Conservation (phyloP, 2,329 filamentous ascomycete species). For the Chalaropsis thielavioides region DNA sequence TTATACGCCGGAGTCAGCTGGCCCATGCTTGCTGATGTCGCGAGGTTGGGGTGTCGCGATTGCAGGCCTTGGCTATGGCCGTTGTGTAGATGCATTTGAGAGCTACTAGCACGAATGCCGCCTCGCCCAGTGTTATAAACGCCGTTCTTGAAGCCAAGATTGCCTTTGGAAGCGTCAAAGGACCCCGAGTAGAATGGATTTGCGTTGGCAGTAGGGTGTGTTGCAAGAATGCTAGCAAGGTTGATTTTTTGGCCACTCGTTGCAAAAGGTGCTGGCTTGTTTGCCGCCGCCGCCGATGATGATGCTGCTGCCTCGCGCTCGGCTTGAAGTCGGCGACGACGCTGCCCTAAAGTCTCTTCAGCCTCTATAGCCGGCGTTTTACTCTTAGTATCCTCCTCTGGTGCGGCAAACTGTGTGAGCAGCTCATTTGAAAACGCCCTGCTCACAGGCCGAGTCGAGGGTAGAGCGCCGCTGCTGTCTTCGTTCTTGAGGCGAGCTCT, state of each 20-base stretch:
- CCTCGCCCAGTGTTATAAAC: constrained; percentile 42
- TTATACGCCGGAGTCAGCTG: constrained; percentile 2
- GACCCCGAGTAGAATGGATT: constrained; percentile 19
- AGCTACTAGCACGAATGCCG: constrained; percentile 17
- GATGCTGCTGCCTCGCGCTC: constrained; percentile 44
- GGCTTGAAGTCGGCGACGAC: constrained; percentile 57
- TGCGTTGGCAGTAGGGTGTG: constrained; percentile 28
- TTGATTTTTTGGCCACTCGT: constrained; percentile 28
- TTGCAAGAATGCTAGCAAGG: constrained; percentile 44
- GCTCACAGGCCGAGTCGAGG: constrained; percentile 44
- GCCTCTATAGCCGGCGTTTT: constrained; percentile 33
- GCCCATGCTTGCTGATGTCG: constrained; percentile 20
- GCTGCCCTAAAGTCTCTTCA: constrained; percentile 67
- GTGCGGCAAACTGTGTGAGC: constrained; percentile 42
- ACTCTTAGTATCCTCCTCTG: constrained; percentile 6
- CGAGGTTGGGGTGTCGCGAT: constrained; percentile 21
- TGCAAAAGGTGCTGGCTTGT: constrained; percentile 25
- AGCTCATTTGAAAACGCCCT: constrained; percentile 55
- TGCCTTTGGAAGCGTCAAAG: constrained; percentile 26
- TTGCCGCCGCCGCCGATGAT: constrained; percentile 41
- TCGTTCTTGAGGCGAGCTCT: constrained; percentile 19
- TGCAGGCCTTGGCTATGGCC: not conserved
- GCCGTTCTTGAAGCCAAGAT: constrained; percentile 34
- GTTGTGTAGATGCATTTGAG: constrained; percentile 2
- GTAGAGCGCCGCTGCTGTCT: constrained; percentile 27